Conservation (phyloP, 2,329 filamentous ascomycete species). For the Epichloe brachyelytri region DNA sequence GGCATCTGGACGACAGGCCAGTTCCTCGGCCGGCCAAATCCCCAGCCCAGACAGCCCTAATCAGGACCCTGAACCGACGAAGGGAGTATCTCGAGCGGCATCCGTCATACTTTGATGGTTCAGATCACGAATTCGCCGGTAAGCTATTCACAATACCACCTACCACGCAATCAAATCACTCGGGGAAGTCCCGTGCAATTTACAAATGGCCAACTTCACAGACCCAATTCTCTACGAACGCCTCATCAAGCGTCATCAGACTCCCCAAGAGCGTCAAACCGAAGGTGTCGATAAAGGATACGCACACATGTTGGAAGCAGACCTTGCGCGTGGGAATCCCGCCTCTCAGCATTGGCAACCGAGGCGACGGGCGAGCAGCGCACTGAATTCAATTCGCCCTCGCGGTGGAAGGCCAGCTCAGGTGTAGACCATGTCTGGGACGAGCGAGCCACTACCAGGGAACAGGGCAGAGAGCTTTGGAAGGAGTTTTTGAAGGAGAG, state of each 20-base stretch:
- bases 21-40: slow-evolving; percentile 32
- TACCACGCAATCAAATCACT: no score
- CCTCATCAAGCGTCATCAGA: slow-evolving; percentile 65
- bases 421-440: slow-evolving; percentile 15
- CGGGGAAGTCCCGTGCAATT: no score
- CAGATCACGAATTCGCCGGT: slow-evolving; percentile 45
- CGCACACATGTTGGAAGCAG: slow-evolving; percentile 64
- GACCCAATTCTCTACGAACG: slow-evolving; percentile 76
- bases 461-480: slow-evolving; percentile 60
- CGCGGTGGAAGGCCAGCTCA: background rate
- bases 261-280: slow-evolving; percentile 55
- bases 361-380: slow-evolving; percentile 5
- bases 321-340: slow-evolving; percentile 66
- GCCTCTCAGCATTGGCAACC: slow-evolving; percentile 42
- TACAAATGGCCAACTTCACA: slow-evolving; percentile 10
- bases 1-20: slow-evolving; percentile 20
- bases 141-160: slow-evolving; percentile 8
- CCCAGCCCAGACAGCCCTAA: slow-evolving; percentile 27
- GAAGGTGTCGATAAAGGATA: slow-evolving; percentile 67
- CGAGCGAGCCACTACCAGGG: slow-evolving; percentile 28
- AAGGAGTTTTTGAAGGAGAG: slow-evolving; percentile 56
- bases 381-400: background rate
- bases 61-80: slow-evolving; percentile 60
- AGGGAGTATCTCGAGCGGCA: slow-evolving; percentile 63
- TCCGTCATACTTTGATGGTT: slow-evolving; percentile 53